A percentile compares a stretch with the other conserved stretches of the same genome.
These are phyloP conservation scores for Dacryopinax spathularia DNA, from an alignment of 768 basidiomycete species.

Conservation along the genomic window DNA sequence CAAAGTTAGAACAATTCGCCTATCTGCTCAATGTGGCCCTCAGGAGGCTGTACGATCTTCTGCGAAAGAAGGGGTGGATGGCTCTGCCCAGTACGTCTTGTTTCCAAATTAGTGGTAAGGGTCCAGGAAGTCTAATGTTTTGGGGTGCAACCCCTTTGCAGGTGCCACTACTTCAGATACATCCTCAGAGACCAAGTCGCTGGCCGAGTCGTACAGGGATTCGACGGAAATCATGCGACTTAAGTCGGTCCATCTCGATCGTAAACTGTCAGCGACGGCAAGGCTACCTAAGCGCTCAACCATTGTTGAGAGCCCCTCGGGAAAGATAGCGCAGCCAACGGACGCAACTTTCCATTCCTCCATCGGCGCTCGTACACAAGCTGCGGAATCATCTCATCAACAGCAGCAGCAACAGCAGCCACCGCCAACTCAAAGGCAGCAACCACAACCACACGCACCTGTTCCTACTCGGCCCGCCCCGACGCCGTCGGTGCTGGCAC, in stretches of 20 bases:
- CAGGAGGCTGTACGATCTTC: conserved; percentile 69
- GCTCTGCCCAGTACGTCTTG: conserved; percentile 54
- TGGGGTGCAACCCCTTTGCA: background rate
- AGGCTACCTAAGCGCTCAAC: conserved; percentile 86
- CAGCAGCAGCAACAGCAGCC: conserved; percentile 11
- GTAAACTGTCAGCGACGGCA: conserved; percentile 88
- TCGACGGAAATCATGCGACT: conserved; percentile 85
- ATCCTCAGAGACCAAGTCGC: conserved; percentile 21
- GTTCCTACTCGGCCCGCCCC: background rate
- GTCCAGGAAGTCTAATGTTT: background rate
- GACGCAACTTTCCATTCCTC: conserved; percentile 26
- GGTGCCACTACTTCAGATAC: conserved; percentile 19
- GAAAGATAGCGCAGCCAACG: conserved; percentile 64
- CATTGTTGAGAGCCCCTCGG: conserved; percentile 87
- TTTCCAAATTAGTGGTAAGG: conserved; percentile 8
- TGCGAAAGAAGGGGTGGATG: conserved; percentile 81
- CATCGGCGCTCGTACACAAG: conserved; percentile 30
- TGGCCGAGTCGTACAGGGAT: conserved; percentile 54
- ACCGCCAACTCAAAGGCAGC: background rate
- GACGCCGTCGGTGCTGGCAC: background rate
- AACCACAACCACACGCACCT: background rate
- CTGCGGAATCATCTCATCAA: conserved; percentile 27
- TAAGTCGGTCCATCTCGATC: conserved; percentile 87
- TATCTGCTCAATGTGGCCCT: conserved; percentile 93
- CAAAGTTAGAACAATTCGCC: conserved; percentile 91